Conservation (phyloP, 805 yeast genomes). For the Gaillardinia entomophila region DNA sequence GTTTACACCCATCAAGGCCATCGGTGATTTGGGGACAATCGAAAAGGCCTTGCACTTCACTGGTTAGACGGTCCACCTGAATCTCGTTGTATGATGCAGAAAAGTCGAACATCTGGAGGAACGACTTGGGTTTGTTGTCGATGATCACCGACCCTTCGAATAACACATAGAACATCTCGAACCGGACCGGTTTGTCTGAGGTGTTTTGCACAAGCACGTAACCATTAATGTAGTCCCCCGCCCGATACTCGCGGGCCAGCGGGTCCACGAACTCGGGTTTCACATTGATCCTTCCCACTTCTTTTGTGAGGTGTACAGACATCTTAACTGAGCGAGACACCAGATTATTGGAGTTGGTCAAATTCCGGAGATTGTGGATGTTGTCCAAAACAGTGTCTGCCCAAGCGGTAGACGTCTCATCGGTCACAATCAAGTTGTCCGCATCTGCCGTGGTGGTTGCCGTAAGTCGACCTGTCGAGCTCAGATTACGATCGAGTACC, state of each 20-base stretch:
- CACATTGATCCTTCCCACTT: constrained; percentile 22
- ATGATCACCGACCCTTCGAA: constrained; percentile 46
- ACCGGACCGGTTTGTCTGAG: constrained; percentile 38
- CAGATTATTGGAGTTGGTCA: constrained; percentile 22
- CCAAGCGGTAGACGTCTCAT: constrained; percentile 28
- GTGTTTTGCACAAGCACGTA: constrained; percentile 31
- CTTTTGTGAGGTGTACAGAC: constrained; percentile 26
- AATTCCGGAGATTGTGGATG: constrained; percentile 25
- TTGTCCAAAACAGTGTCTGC: constrained; percentile 34
- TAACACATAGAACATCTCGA: constrained; percentile 57
- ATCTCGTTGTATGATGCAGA: constrained; percentile 45
- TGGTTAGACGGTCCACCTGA: constrained; percentile 23
- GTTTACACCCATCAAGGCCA: constrained; percentile 11
- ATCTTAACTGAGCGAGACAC: constrained; percentile 21
- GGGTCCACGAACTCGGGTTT: constrained; percentile 24
- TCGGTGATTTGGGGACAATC: constrained; percentile 7
- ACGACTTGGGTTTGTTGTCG: constrained; percentile 7
- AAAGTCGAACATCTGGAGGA: constrained; percentile 13
- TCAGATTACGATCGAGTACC: too few relatives aligned
- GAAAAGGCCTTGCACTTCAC: constrained; percentile 12
- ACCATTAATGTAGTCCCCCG: constrained; percentile 66
- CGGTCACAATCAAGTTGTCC: constrained; percentile 22
- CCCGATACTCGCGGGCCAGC: constrained; percentile 45
- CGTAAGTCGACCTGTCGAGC: constrained; percentile 1
- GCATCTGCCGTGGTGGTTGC: background rate